Evolutionary conservation across 176 grass and related monocot species (phyloP).

Genomic region (Dendrocalamus sinicus): DNA sequence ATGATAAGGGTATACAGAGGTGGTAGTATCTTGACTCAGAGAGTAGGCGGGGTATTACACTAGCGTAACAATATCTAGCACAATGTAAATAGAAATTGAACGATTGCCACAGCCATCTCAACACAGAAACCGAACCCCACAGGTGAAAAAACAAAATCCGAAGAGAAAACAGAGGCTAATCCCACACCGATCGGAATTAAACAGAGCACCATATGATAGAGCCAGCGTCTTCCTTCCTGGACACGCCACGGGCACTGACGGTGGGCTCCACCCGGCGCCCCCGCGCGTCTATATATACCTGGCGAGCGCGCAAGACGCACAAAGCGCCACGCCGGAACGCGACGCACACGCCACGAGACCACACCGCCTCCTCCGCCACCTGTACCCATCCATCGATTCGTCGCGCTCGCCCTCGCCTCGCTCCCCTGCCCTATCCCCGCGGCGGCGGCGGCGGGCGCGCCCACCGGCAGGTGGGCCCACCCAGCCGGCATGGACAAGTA

Average conservation of each 20-base stretch:
- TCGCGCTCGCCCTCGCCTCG: conserved; percentile 8
- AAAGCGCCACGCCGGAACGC: conserved; percentile 46
- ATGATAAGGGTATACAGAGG: no score
- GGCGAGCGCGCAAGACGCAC: neutral
- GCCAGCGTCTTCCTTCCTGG: conserved; percentile 19
- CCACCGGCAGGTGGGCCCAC: neutral
- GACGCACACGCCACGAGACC: conserved; percentile 29
- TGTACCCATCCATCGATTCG: conserved; percentile 33
- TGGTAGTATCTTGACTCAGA: no score
- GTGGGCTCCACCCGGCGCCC: neutral
- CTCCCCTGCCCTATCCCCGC: neutral
- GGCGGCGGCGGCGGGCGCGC: neutral
- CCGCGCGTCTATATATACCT: conserved; percentile 31
- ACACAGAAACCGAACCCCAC: neutral
- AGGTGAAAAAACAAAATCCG: neutral
- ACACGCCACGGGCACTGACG: conserved; percentile 24
- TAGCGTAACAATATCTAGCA: neutral
- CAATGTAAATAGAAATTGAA: neutral
- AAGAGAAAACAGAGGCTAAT: neutral
- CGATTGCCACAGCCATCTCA: neutral
- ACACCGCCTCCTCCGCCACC: conserved; percentile 44
- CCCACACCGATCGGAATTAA: neutral
- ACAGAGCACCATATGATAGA: neutral
- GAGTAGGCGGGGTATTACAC: no score
- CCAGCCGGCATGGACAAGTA: conserved; percentile 72